A percentile compares a stretch with the other conserved stretches of the same genome.
Conservation (phyloP, 2,329 filamentous ascomycete genomes). For the Scedosporium dehoogii region DNA sequence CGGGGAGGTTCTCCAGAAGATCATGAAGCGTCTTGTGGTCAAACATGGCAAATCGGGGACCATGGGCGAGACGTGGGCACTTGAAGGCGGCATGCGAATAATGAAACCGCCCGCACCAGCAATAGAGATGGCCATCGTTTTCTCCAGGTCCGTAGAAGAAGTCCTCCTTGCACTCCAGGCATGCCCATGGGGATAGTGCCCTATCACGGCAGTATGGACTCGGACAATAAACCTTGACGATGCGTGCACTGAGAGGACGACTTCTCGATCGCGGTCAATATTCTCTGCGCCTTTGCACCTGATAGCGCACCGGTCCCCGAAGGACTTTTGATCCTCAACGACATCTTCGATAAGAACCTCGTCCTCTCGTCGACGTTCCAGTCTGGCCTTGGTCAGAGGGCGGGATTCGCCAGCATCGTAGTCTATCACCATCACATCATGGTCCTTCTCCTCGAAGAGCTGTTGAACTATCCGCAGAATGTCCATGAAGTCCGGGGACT, state of each 20-base stretch:
- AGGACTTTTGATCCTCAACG: background rate
- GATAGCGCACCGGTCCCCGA: background rate
- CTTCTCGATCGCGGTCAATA: background rate
- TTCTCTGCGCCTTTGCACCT: background rate
- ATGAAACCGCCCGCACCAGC: conserved; percentile 22
- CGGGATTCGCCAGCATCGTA: background rate
- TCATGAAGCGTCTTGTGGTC: background rate
- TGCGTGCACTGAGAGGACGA: conserved; percentile 12
- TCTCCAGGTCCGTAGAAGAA: background rate
- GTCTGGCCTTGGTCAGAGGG: background rate
- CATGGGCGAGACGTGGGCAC: conserved; percentile 19
- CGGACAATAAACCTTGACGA: conserved; percentile 24
- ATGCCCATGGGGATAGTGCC: background rate
- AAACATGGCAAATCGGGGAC: conserved; percentile 9
- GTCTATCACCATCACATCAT: background rate
- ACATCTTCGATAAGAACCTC: background rate
- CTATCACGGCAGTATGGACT: conserved; percentile 13
- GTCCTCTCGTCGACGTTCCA: background rate
- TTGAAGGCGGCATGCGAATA: conserved; percentile 20
- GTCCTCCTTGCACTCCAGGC: background rate
- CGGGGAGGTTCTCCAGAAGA: background rate
- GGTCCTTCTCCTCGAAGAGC: background rate
- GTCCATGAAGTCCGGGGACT: background rate
- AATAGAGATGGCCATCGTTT: conserved; percentile 19
- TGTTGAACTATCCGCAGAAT: background rate